Evolutionary conservation across 345 rosid species (phyloP), one percentile per base, ranked within the genome.

Genomic region (Draba incana): DNA sequence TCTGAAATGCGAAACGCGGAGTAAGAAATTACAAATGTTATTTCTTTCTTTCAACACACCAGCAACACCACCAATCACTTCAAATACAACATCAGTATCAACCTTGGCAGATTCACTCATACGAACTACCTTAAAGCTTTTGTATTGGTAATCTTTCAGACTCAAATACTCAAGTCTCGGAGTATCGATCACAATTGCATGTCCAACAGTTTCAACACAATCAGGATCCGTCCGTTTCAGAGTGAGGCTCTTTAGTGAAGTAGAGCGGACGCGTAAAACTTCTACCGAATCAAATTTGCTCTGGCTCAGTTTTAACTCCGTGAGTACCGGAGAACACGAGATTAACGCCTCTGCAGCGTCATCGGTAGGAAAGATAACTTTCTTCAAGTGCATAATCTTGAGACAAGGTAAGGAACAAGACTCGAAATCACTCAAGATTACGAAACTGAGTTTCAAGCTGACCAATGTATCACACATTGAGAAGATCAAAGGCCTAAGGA

Each of bases 181-280:
- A 57, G 64, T 15, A 37, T 68, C 48, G 10, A 57, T 37, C 49
- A 47, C 49, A 57, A 57, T 41, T 30, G 6, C 20, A 13, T 8
- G 20, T 25, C 13, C 41, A 30, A 13, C 12, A 2, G 53, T 2
- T 1, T 25, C 52, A 20, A 30, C 43, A 54, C 4, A 45, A 43
- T 14, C 52, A 20, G 10, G 7, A 54, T 66, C 71, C 3, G 9
- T 5, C 24, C 14, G 72, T 57, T 48, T 20, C 16, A 68, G 13
- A 57, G 72, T 57, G 48, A 68, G 11, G 49, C 23, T 57, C 57
- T 37, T 57, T 5, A 68, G 57, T 35, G 72, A 57, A 4, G 16
- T 23, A 33, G 72, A 57, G 49, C 57, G 4, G 13, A 68, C 39
- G 10, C 42, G 57, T 46, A 68, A 24, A 9, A 57, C 47, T 24